Evolutionary conservation across 495 filamentous ascomycete species (phyloP).

Genomic region (Aspergillus leporis): DNA sequence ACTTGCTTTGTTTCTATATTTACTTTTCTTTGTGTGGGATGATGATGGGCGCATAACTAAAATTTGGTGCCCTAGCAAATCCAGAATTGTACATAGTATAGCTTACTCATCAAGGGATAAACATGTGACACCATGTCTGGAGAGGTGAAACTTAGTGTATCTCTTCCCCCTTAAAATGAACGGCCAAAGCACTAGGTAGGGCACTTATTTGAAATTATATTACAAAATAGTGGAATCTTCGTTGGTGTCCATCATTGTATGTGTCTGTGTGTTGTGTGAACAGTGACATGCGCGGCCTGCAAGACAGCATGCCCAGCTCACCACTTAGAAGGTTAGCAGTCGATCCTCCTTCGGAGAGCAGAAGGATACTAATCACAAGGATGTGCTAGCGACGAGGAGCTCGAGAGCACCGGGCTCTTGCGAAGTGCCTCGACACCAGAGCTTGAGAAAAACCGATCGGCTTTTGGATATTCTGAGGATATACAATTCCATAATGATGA

Average conservation of each 20-base stretch:
- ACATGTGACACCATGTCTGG: neutral
- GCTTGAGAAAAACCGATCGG: conserved; percentile 1
- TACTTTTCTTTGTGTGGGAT: too few relatives aligned
- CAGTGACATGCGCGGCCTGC: conserved; percentile 15
- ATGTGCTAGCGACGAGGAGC: conserved; percentile 11
- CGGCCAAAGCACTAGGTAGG: neutral
- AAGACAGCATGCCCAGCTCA: conserved; percentile 8
- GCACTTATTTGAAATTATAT: neutral
- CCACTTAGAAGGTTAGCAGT: conserved; percentile 18
- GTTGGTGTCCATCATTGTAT: neutral
- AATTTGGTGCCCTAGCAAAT: too few relatives aligned
- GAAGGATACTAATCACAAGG: neutral
- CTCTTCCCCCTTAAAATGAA: neutral
- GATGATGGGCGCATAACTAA: too few relatives aligned
- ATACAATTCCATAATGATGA: neutral
- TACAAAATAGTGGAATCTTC: neutral
- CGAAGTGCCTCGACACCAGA: neutral
- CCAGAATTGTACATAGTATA: neutral
- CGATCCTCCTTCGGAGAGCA: neutral
- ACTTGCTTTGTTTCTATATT: too few relatives aligned
- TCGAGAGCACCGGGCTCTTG: conserved; percentile 12
- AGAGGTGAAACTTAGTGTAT: neutral
- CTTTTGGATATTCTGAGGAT: conserved; percentile 1
- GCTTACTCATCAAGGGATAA: neutral
- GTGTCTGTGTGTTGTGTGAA: neutral